Percentiles rank a stretch among this genome's conserved stretches.
These are phyloP conservation scores for Sarocladium strictum DNA, from an alignment of 2,329 filamentous ascomycete species.

Conservation along the genomic window DNA sequence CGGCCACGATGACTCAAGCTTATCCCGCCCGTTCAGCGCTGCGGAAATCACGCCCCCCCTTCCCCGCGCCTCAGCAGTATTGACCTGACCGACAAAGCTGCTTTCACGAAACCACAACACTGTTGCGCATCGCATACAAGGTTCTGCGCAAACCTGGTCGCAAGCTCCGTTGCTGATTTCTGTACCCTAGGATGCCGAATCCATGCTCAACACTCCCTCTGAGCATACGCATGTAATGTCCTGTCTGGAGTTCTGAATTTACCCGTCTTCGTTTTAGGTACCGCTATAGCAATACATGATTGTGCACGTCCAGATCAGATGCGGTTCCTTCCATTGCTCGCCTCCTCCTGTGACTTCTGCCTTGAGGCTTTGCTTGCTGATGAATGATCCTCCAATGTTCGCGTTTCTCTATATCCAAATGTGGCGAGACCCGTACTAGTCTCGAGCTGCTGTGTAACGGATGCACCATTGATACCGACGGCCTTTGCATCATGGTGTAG, in stretches of 20 bases:
- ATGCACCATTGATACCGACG: no score
- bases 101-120: neutral
- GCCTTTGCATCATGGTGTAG: no score
- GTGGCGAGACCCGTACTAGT: no score
- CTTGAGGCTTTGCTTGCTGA: no score
- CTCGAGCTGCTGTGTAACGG: no score
- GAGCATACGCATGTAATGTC: neutral
- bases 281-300: neutral
- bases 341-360: no score
- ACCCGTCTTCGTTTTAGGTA: neutral
- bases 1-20: neutral
- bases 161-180: slow-evolving; percentile 8
- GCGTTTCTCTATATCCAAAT: no score
- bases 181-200: slow-evolving; percentile 9
- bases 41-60: no score
- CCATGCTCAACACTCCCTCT: neutral
- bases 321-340: no score
- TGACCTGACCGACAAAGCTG: neutral
- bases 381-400: no score
- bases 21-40: no score
- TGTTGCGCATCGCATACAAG: neutral
- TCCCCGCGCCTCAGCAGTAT: neutral
- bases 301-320: neutral
- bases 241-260: slow-evolving; percentile 3
- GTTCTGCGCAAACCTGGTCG: slow-evolving; percentile 1